Evolutionary conservation across 139 green algal species (phyloP).

Genomic region (Picochlorum sp.): DNA sequence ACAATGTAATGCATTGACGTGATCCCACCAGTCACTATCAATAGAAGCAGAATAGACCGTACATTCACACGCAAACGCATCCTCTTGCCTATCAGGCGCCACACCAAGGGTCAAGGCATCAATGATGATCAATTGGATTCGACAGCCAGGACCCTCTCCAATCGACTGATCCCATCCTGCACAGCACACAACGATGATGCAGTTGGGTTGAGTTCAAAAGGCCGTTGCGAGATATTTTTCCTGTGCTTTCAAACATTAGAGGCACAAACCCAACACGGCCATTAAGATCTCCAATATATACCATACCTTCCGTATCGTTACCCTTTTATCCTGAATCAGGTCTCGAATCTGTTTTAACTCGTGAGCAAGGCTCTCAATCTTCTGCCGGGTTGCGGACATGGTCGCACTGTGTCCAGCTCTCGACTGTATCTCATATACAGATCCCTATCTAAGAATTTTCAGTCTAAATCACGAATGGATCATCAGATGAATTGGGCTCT

Average conservation of each 20-base stretch:
- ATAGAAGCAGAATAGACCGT: neutral
- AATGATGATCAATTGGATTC: neutral
- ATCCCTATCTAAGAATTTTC: too few relatives aligned
- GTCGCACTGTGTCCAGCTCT: too few relatives aligned
- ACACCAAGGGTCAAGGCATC: neutral
- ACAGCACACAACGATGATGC: neutral
- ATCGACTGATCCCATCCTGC: neutral
- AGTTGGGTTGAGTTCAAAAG: neutral
- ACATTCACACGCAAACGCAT: neutral
- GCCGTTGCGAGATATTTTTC: too few relatives aligned
- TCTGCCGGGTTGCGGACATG: too few relatives aligned
- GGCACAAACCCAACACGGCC: too few relatives aligned
- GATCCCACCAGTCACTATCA: neutral
- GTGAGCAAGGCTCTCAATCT: neutral
- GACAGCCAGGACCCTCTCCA: neutral
- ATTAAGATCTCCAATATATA: neutral
- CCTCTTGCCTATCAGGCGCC: neutral
- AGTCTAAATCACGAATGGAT: too few relatives aligned
- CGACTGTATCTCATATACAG: too few relatives aligned
- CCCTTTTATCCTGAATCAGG: neutral
- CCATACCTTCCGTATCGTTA: neutral
- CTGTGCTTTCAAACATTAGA: too few relatives aligned
- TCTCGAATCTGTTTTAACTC: neutral
- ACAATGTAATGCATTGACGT: neutral
- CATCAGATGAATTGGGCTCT: too few relatives aligned